Evolutionary conservation across 805 yeast species (phyloP), one percentile per base, ranked within the genome.

Genomic region (Saccharomycopsis sp.): DNA sequence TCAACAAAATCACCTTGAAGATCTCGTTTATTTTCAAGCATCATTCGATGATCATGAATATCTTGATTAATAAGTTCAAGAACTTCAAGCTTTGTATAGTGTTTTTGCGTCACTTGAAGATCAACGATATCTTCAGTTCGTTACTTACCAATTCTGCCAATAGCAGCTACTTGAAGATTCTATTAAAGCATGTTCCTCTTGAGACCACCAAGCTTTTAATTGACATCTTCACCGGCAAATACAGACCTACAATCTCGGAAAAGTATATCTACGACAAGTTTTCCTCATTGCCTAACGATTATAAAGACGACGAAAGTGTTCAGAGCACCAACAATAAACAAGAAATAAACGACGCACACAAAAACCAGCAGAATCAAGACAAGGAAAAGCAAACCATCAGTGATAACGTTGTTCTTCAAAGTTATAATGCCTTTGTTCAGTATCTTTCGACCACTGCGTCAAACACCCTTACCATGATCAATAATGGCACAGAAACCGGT

Each of bases 181-280:
- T 93, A 29, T 74, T 93, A 53, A 87, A 87, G 42, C 68, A 76
- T 52, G 72, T 82, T 44, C 97, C 98, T 0, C 80, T 87, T 58
- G 90, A 86, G 58, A 87, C 96, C 0, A 91, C 97, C 1, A 85
- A 85, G 34, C 71, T 94, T 42, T 74, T 93, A 58, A 91, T 94
- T 55, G 86, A 87, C 29, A 87, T 93, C 0, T 94, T 93, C 68
- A 93, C 98, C 0, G 97, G 97, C 0, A 83, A 81, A 57, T 93
- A 86, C 68, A 74, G 72, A 29, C 86, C 90, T 2, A 44, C 58
- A 3, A 52, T 55, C 12, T 24, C 41, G 19, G 70, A 68, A 24
- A 64, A 64, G 2, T 65, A 34, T 12, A 54, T 56, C 57, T 7
- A 58, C 56, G 53, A 58, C 7, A 25, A 38, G 19, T 42, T 54